phyloP scores from a whole-genome alignment of 2,329 filamentous ascomycete species.

The Diplodia sapinea region DNA sequence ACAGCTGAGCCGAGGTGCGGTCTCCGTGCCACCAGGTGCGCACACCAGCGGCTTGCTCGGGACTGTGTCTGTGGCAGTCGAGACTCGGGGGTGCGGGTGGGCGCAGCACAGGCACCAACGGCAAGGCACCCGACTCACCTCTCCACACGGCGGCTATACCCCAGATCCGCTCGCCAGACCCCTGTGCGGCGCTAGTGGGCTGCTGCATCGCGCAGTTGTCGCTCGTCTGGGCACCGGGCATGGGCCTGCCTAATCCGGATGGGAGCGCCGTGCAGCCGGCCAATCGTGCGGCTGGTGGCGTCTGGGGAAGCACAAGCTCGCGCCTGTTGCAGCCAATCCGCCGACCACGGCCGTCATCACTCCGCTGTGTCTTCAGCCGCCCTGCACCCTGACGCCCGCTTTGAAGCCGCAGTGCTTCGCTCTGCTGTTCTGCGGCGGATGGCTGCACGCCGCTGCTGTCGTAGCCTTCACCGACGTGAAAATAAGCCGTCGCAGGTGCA shows the following conservation, averaged over 20 bases:
- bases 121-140: slow-evolving; percentile 13
- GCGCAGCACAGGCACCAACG: background rate
- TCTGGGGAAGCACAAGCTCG: slow-evolving; percentile 21
- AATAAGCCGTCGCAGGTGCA: background rate
- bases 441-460: no score
- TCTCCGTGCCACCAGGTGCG: background rate
- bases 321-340: background rate
- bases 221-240: background rate
- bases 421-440: no score
- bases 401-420: background rate
- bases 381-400: background rate
- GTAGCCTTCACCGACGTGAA: background rate
- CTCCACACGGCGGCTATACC: slow-evolving; percentile 26
- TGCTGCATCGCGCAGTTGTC: slow-evolving; percentile 8
- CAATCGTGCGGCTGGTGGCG: background rate
- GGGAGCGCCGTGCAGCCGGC: background rate
- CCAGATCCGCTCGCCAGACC: slow-evolving; percentile 23
- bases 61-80: background rate
- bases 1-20: background rate
- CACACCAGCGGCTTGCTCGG: no score
- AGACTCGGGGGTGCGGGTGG: background rate
- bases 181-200: background rate
- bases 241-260: slow-evolving; percentile 4
- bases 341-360: slow-evolving; percentile 11
- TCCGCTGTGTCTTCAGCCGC: background rate